A percentile compares a stretch with the other conserved stretches of the same genome.
These are phyloP conservation scores for Cercospora sp. DNA, from an alignment of 2,329 filamentous ascomycete genomes.

Conservation along the genomic window DNA sequence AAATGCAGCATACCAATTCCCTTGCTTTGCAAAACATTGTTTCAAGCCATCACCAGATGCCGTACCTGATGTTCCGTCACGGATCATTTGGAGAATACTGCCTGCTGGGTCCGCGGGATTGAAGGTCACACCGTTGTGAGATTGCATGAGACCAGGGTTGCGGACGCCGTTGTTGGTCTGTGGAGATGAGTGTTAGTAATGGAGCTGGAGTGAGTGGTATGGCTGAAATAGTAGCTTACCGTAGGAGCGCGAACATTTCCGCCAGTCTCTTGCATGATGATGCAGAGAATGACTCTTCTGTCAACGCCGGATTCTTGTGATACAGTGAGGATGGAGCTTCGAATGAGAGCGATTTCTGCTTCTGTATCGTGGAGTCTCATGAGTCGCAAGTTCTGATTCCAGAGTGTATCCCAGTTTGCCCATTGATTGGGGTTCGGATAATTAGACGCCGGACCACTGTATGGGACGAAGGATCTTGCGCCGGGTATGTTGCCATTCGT, in stretches of 20 bases:
- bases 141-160: conserved; percentile 53
- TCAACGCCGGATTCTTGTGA: conserved; percentile 8
- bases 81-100: conserved; percentile 41
- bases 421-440: conserved; percentile 10
- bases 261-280: conserved; percentile 16
- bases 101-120: conserved; percentile 25
- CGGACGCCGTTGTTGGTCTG: conserved; percentile 41
- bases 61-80: conserved; percentile 49
- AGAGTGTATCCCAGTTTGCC: conserved; percentile 14
- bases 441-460: conserved; percentile 7
- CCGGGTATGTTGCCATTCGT: not conserved
- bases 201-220: not conserved
- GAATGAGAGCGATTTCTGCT: conserved; percentile 3
- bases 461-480: not conserved
- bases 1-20: conserved; percentile 46
- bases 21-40: conserved; percentile 40
- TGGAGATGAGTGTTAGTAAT: conserved; percentile 24
- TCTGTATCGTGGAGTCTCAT: conserved; percentile 9
- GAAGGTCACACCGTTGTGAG: conserved; percentile 42
- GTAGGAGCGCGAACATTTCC: conserved; percentile 14
- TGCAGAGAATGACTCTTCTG: conserved; percentile 7
- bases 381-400: conserved; percentile 10
- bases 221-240: not conserved
- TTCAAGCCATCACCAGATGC: conserved; percentile 46
- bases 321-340: conserved; percentile 7